phyloP scores from a whole-genome alignment of 83 land plant species.

The Isoetes engelmannii region DNA sequence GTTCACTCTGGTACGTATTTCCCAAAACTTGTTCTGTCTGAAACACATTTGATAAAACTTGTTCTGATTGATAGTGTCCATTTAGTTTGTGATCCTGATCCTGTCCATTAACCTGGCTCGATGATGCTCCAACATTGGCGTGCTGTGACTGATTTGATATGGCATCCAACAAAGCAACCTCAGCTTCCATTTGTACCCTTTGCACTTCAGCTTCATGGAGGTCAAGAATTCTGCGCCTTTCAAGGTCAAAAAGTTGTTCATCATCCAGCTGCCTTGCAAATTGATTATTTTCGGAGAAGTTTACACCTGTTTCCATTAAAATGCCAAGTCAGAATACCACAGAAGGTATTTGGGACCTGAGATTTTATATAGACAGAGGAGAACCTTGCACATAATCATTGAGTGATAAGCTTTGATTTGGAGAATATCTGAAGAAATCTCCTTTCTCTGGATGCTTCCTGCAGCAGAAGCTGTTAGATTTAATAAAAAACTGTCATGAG shows the following conservation, averaged over 20 bases:
- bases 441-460: conserved; percentile 1
- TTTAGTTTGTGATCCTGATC: too few species aligned
- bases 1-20: background rate
- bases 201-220: background rate
- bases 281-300: background rate
- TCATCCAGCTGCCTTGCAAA: conserved; percentile 4
- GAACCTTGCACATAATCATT: background rate
- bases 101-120: too few species aligned
- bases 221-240: background rate
- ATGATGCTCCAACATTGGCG: too few species aligned
- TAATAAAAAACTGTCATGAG: background rate
- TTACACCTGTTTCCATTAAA: too few species aligned
- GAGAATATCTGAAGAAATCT: background rate
- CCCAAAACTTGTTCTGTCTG: background rate
- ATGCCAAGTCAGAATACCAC: background rate
- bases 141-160: too few species aligned
- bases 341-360: background rate
- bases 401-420: background rate
- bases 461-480: background rate
- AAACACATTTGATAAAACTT: background rate
- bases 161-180: background rate
- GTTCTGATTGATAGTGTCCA: background rate
- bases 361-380: background rate
- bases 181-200: background rate
- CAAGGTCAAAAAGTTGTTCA: background rate